Percentiles rank a stretch among this genome's conserved stretches.
phyloP scores from a whole-genome alignment of 352 stramenopile species.

The Phytophthora megakarya region DNA sequence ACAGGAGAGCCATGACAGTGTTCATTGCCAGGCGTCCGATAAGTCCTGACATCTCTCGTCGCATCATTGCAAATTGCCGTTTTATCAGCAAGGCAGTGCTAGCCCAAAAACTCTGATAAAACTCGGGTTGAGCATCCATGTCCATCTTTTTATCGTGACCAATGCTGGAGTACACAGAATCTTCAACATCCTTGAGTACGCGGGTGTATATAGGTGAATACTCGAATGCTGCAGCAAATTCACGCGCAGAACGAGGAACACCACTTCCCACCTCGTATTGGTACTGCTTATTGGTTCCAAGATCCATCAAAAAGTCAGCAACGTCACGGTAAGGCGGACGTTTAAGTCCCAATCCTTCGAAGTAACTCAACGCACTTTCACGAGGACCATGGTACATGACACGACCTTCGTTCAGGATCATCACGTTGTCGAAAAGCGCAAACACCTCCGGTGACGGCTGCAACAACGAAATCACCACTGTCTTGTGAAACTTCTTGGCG shows the following conservation, averaged over 20 bases:
- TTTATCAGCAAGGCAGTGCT: conserved; percentile 20
- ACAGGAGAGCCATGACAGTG: conserved; percentile 19
- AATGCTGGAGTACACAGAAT: neutral
- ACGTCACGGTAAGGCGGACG: conserved; percentile 41
- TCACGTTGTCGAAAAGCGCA: conserved; percentile 26
- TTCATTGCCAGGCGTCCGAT: conserved; percentile 23
- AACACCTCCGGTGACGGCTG: conserved; percentile 31
- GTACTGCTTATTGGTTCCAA: conserved; percentile 48
- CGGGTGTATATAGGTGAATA: neutral
- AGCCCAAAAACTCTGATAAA: conserved; percentile 24
- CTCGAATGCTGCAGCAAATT: conserved; percentile 19
- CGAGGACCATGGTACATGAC: conserved; percentile 22
- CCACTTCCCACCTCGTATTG: conserved; percentile 29
- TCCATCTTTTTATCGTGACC: neutral
- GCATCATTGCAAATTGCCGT: conserved; percentile 20
- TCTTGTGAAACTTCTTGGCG: conserved; percentile 32
- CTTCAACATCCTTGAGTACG: neutral
- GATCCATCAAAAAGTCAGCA: conserved; percentile 57
- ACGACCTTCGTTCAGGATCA: conserved; percentile 20
- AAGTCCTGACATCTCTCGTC: conserved; percentile 15
- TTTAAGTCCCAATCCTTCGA: conserved; percentile 22
- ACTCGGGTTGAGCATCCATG: conserved; percentile 4
- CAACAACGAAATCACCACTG: conserved; percentile 25
- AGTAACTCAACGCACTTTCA: conserved; percentile 5
- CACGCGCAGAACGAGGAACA: conserved; percentile 8